Evolutionary conservation across 768 basidiomycete genomes (phyloP), one percentile per base, ranked within the genome.

Genomic region (Russula griseocarnosa): DNA sequence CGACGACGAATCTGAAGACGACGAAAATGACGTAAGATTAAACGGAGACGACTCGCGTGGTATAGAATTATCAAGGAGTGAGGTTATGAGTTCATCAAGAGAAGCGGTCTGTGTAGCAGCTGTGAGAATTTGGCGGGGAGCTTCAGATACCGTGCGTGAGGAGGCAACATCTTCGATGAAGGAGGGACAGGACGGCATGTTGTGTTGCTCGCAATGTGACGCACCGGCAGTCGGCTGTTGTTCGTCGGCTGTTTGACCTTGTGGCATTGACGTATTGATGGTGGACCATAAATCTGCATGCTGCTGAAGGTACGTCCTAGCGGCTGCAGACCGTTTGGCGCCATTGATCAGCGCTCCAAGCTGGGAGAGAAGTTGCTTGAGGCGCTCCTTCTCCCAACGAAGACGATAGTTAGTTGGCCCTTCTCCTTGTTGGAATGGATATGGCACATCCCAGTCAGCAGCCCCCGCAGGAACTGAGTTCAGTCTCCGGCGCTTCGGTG

Each of bases 381-480:
- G 81, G 32, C 89, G 81, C 40, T 86, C 81, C 52, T 75, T 79
- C 65, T 85, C 82, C 90, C 90, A 91, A 30, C 76, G 85, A 57
- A 77, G 72, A 10, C 74, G 78, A 72, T 92, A 92, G n/a, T 78
- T 76, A 20, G 79, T 71, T 2, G 90, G 88, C 2, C 87, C 90
- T 67, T 92, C 86, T 32, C 88, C 90, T 54, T 79, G 75, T 46
- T 73, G 74, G 66, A 92, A 92, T 7, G 90, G 90, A 72, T 86
- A 92, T 0, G 90, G 90, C 0, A 92, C 82, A 68, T 91, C 88
- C 90, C 90, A 92, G 70, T 91, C 88, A 1, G 73, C 79, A 1
- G 90, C 90, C 13, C 90, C 90, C 24, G 90, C 90, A 38, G 90
- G 90, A 16, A 92, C 88, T 10, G 77, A 75, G 61, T 78, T 79